Conservation (phyloP, 1,284 basidiomycete species). For the Trichosporon ovoides region DNA sequence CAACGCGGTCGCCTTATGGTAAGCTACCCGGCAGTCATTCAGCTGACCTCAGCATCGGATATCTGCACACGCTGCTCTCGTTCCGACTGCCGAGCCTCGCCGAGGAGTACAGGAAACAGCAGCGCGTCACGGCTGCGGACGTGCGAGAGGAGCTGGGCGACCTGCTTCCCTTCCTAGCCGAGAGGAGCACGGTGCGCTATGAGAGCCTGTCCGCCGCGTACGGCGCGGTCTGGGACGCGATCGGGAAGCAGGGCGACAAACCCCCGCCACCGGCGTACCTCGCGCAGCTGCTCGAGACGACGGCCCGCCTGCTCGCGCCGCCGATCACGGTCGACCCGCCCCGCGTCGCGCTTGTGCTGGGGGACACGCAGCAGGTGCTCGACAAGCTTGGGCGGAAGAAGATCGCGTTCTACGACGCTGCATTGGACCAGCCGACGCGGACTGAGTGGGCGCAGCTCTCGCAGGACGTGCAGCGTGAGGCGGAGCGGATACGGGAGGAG, state of each 20-base stretch:
- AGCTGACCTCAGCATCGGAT: slow-evolving; percentile 34
- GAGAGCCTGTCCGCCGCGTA: slow-evolving; percentile 32
- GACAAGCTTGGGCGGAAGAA: slow-evolving; percentile 27
- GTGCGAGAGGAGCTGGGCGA: slow-evolving; percentile 23
- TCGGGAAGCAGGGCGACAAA: slow-evolving; percentile 13
- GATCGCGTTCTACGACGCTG: slow-evolving; percentile 39
- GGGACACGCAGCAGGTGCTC: slow-evolving; percentile 32
- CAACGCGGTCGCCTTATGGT: slow-evolving; percentile 43
- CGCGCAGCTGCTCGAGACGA: slow-evolving; percentile 25
- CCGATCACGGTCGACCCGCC: slow-evolving; percentile 31
- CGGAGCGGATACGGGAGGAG: slow-evolving; percentile 20
- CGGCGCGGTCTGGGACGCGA: slow-evolving; percentile 36
- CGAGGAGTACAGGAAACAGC: slow-evolving; percentile 8
- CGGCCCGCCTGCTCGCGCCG: slow-evolving; percentile 31
- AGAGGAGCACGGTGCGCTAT: slow-evolving; percentile 37
- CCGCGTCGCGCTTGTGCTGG: slow-evolving; percentile 23
- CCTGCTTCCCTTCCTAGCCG: slow-evolving; percentile 38
- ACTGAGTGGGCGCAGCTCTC: slow-evolving; percentile 36
- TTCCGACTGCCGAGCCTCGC: slow-evolving; percentile 36
- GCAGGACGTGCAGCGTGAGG: slow-evolving; percentile 26
- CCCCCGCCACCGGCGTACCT: slow-evolving; percentile 11
- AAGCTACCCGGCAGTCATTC: slow-evolving; percentile 9
- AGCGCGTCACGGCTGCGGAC: slow-evolving; percentile 12
- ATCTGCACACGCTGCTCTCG: slow-evolving; percentile 37
- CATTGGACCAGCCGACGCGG: slow-evolving; percentile 26